Evolutionary conservation across 768 basidiomycete species (phyloP).

Genomic region (Cystobasidium tubakii): DNA sequence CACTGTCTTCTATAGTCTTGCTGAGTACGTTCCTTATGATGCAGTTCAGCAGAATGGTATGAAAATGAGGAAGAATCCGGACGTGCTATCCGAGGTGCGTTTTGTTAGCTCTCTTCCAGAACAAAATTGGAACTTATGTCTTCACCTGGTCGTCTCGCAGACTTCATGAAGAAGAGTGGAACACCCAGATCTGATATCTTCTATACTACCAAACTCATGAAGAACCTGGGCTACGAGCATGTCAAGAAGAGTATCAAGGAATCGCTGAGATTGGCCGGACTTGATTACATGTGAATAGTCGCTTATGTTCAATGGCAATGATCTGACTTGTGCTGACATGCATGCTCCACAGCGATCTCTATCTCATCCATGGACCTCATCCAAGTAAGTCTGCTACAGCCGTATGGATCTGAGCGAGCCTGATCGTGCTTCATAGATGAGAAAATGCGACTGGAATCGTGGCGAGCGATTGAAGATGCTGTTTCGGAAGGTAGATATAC

Average conservation of each 20-base stretch:
- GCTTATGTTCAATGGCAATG: too few relatives aligned
- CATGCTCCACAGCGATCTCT: conserved; percentile 63
- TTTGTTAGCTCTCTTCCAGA: neutral
- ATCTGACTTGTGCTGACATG: conserved; percentile 5
- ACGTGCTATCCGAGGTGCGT: conserved; percentile 54
- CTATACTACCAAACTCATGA: conserved; percentile 65
- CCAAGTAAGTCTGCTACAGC: conserved; percentile 47
- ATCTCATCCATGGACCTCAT: conserved; percentile 65
- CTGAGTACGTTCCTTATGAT: too few relatives aligned
- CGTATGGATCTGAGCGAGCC: neutral
- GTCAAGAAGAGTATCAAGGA: conserved; percentile 56
- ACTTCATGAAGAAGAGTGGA: conserved; percentile 54
- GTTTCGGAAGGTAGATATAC: conserved; percentile 60
- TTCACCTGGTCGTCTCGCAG: neutral
- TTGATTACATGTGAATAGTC: conserved; percentile 52
- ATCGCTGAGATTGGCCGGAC: conserved; percentile 56
- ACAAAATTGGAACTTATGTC: neutral
- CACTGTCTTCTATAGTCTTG: too few relatives aligned
- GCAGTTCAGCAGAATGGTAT: conserved; percentile 50
- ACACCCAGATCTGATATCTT: conserved; percentile 60
- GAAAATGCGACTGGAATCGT: conserved; percentile 58
- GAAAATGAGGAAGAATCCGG: conserved; percentile 67
- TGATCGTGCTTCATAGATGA: conserved; percentile 50
- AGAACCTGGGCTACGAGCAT: conserved; percentile 57
- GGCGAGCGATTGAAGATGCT: conserved; percentile 63